Evolutionary conservation across 2,329 filamentous ascomycete genomes (phyloP), one percentile per base, ranked within the genome.

Genomic region (Thielaviopsis populi): DNA sequence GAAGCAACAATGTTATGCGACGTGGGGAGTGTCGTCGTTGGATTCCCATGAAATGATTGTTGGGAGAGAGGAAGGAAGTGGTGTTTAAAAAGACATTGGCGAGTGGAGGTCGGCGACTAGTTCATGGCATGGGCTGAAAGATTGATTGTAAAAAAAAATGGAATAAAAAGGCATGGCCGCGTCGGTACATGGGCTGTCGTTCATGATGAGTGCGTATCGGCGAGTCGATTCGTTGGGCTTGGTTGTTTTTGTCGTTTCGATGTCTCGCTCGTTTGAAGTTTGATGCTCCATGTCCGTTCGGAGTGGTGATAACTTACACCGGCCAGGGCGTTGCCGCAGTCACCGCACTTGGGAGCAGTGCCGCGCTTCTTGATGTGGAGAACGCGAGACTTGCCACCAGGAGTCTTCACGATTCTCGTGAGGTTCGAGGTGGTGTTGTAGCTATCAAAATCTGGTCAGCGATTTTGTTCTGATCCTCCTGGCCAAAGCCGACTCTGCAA

Each of bases 301-400:
- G 33, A 42, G 24, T 15, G 4, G 41, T 50, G 19, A 69, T 65
- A 69, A 95, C 91, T 88, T 89, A 99, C 91, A 79, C 94, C 94
- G 76, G 90, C 85, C 74, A 99, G 88, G 83, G 97, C 97, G 82
- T 85, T 85, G 75, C 94, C 94, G 76, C 95, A 99, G 84, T 99
- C 94, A 84, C 95, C 89, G 78, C 94, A 99, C 85, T 99, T 99
- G 76, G 94, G 94, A 70, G 91, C 88, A 77, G 91, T 95, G 73
- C 91, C 94, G 78, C 87, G 89, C 90, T 99, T 99, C 89, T 97
- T 97, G 83, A 96, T 91, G 87, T 99, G 92, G 73, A 97, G 88
- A 76, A 96, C 87, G 78, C 94, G 87, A 75, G 96, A 86, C 78
- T 92, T 85, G 77, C 94, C 94, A 78, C 94, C 95, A 71, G 95